Evolutionary conservation across 345 rosid species (phyloP).

Genomic region (Citrus sinensis): DVS_A1.0 CM039169.1:24961501-24962000

Average conservation of each 20-base stretch:
- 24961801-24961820: slow-evolving; percentile 20
- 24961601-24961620: slow-evolving; percentile 46
- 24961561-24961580: background rate
- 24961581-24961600: slow-evolving; percentile 32
- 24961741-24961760: slow-evolving; percentile 47
- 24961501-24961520: slow-evolving; percentile 28
- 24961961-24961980: slow-evolving; percentile 45
- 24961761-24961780: slow-evolving; percentile 69
- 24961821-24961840: slow-evolving; percentile 45
- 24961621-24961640: slow-evolving; percentile 49
- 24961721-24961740: slow-evolving; percentile 43
- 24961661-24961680: slow-evolving; percentile 47
- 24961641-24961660: slow-evolving; percentile 60
- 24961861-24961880: background rate
- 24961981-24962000: slow-evolving; percentile 42
- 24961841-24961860: background rate
- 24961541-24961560: too few relatives aligned
- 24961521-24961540: background rate
- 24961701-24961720: slow-evolving; percentile 91
- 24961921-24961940: slow-evolving; percentile 40
- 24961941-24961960: slow-evolving; percentile 36
- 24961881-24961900: slow-evolving; percentile 17
- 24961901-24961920: slow-evolving; percentile 41
- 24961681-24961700: slow-evolving; percentile 68
- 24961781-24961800: slow-evolving; percentile 36